These are phyloP conservation scores for Oryza meridionalis DNA, from an alignment of 176 grass and related monocot species.

Conservation along the genomic window DNA sequence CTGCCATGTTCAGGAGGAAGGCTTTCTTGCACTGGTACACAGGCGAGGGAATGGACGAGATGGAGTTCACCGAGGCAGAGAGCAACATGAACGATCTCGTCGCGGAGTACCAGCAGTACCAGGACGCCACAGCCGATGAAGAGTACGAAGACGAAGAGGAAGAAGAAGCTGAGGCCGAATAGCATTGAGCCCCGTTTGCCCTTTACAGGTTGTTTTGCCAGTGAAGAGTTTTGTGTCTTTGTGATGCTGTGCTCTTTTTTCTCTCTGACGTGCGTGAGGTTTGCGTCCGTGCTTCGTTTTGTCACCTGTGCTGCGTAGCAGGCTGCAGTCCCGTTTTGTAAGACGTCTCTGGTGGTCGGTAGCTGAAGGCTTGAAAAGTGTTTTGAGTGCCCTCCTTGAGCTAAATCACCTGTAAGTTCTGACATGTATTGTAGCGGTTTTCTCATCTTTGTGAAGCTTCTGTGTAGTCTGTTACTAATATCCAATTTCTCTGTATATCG, in stretches of 20 bases:
- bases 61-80: slow-evolving; percentile 94
- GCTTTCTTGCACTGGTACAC: slow-evolving; percentile 97
- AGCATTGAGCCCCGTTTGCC: background rate
- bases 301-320: slow-evolving; percentile 28
- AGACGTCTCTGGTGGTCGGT: slow-evolving; percentile 2
- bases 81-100: slow-evolving; percentile 98
- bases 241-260: slow-evolving; percentile 11
- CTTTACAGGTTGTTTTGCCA: slow-evolving; percentile 16
- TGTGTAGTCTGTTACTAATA: background rate
- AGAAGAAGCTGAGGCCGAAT: slow-evolving; percentile 44
- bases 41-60: slow-evolving; percentile 89
- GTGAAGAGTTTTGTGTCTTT: slow-evolving; percentile 20
- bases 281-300: slow-evolving; percentile 33
- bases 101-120: slow-evolving; percentile 90
- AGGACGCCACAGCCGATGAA: slow-evolving; percentile 87
- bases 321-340: slow-evolving; percentile 27
- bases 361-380: slow-evolving; percentile 22
- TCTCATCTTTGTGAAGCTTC: background rate
- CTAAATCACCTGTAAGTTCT: slow-evolving; percentile 41
- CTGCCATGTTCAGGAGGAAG: slow-evolving; percentile 90
- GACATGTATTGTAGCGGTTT: slow-evolving; percentile 38
- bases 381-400: slow-evolving; percentile 37
- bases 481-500: background rate
- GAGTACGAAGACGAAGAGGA: slow-evolving; percentile 79
- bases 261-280: slow-evolving; percentile 36